Evolutionary conservation across 257 asterid genomes (phyloP).

Genomic region (Solanum corneliomulleri): DNA sequence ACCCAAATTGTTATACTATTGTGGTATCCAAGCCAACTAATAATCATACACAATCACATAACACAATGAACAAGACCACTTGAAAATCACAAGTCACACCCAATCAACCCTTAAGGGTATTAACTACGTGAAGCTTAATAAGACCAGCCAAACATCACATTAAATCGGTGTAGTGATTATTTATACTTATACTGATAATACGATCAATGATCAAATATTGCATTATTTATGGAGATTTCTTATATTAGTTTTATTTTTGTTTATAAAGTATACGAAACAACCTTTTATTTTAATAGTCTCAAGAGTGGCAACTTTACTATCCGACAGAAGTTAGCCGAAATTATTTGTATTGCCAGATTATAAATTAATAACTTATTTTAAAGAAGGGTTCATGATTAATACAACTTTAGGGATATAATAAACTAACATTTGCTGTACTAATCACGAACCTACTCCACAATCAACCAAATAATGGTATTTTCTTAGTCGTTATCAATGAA

Average conservation of each 20-base stretch:
- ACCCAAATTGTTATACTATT: too few relatives aligned
- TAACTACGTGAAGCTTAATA: neutral
- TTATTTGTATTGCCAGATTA: neutral
- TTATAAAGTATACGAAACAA: too few relatives aligned
- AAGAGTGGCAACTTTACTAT: neutral
- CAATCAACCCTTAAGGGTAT: too few relatives aligned
- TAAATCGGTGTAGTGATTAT: neutral
- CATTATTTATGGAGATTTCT: neutral
- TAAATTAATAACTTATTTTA: neutral
- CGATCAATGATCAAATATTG: neutral
- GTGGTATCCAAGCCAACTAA: too few relatives aligned
- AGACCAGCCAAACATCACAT: neutral
- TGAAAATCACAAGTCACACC: too few relatives aligned
- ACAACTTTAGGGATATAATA: neutral
- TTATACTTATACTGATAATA: neutral
- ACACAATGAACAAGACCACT: too few relatives aligned
- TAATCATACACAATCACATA: too few relatives aligned
- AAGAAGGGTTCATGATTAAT: neutral
- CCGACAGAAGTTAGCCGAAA: neutral
- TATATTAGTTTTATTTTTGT: too few relatives aligned
- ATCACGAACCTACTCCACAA: neutral
- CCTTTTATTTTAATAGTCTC: too few relatives aligned
- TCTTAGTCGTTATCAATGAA: neutral
- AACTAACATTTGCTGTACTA: neutral
- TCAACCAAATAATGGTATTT: neutral